These are phyloP conservation scores for Mycena galericulata DNA, from an alignment of 768 basidiomycete genomes.

Conservation along the genomic window DNA sequence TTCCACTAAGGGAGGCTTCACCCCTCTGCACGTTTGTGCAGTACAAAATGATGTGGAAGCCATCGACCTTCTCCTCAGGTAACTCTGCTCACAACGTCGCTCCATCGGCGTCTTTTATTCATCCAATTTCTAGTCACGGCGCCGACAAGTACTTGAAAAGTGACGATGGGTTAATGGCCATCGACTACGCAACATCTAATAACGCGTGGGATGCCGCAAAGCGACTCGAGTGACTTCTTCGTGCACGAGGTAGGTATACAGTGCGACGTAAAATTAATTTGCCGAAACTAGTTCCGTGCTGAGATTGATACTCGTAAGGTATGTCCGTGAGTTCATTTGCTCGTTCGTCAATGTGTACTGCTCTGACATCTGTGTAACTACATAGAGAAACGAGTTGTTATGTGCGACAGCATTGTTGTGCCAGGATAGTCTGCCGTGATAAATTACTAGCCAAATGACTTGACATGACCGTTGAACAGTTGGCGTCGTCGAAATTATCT, in stretches of 20 bases:
- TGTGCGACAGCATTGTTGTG: too few species aligned
- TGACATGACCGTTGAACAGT: too few species aligned
- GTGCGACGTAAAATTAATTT: not conserved
- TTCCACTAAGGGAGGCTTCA: conserved; percentile 7
- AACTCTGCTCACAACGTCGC: not conserved
- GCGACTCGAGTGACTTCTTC: not conserved
- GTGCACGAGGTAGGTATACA: not conserved
- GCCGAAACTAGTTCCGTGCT: not conserved
- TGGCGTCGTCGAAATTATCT: too few species aligned
- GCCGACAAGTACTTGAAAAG: conserved; percentile 2
- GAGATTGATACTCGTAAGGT: too few species aligned
- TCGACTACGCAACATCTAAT: conserved; percentile 13
- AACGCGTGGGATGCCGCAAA: not conserved
- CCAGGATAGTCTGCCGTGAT: too few species aligned
- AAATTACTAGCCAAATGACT: too few species aligned
- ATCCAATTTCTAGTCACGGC: not conserved
- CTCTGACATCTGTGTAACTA: conserved; percentile 17
- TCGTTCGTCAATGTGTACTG: conserved; percentile 16
- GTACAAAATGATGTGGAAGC: conserved; percentile 13
- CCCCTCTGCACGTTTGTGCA: conserved; percentile 24
- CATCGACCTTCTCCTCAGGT: conserved; percentile 27
- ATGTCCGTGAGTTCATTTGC: too few species aligned
- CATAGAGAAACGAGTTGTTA: too few species aligned
- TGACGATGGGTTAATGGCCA: not conserved
- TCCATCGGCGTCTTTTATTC: not conserved